Base-by-base conservation (phyloP, 2,329 filamentous ascomycete genomes). In the Truncatella angustata region DNA sequence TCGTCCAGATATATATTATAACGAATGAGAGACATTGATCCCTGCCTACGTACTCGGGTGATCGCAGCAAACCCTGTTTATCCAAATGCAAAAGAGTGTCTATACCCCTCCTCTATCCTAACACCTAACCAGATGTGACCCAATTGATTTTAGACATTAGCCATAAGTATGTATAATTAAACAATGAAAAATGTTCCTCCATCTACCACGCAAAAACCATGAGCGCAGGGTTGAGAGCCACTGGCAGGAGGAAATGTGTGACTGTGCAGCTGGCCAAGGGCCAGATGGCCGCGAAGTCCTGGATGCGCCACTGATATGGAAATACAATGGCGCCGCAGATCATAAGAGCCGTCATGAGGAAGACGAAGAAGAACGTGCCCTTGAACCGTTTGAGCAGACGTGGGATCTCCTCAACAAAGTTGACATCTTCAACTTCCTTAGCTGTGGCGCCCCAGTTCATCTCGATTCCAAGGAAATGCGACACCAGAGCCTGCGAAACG, bases 131-230 rank as follows among this genome's bases (percentile, higher is more conserved):
- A n/a, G 24, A 24, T n/a, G 10, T 14, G 23, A 5, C 23, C 12
- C 10, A 21, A 28, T 44, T 32, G 28, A 9, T 44, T 23, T 14
- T 44, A 28, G 14, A 44, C 40, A 44, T 44, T 44, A 44, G 24
- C 23, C 40, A 16, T 12, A 14, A 24, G 20, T 3, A 26, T 20
- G 16, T 30, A 11, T 28, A 16, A 14, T 12, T 26, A 12, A 40
- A n/a, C n/a, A n/a, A n/a, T n/a, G n/a, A n/a, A n/a, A n/a, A n/a
- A n/a, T n/a, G n/a, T n/a, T n/a, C n/a, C n/a, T n/a, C n/a, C n/a
- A n/a, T n/a, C 20, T 73, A 85, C 73, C 77, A 85, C 40, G 77
- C 81, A 61, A 85, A 83, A 63, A 77, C 74, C 82, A 87, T 86
- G 69, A 86, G 63, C 47, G 80, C 81, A 18, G 84, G 84, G 59